These are phyloP conservation scores for Mycena sanguinolenta DNA, from an alignment of 768 basidiomycete genomes.

Conservation along the genomic window DNA sequence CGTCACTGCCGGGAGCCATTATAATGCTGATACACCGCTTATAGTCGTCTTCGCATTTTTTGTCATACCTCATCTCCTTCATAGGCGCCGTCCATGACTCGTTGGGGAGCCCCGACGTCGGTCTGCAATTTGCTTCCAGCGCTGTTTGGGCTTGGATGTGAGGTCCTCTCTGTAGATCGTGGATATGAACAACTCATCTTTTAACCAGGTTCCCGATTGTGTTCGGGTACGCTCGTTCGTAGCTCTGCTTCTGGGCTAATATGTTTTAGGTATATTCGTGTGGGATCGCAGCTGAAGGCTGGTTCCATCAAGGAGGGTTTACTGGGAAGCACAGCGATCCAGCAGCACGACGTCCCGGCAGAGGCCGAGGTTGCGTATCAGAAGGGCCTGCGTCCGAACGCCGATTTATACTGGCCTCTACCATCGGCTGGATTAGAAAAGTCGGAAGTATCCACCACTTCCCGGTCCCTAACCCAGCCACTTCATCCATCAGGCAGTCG, in stretches of 20 bases:
- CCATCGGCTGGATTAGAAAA: background rate
- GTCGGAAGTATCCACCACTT: too few relatives aligned
- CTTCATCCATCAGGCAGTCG: too few relatives aligned
- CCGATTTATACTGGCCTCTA: constrained; percentile 11
- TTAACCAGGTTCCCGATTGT: constrained; percentile 31
- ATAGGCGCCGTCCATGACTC: constrained; percentile 26
- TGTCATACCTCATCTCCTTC: constrained; percentile 32
- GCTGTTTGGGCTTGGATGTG: constrained; percentile 37
- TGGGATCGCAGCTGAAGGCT: constrained; percentile 31
- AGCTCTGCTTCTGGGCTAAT: background rate
- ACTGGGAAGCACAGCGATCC: constrained; percentile 9
- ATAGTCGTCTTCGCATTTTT: constrained; percentile 31
- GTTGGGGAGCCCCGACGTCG: constrained; percentile 25
- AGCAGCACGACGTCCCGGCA: background rate
- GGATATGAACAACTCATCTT: background rate
- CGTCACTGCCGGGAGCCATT: background rate
- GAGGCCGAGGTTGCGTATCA: background rate
- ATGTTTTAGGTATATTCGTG: constrained; percentile 16
- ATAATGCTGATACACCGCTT: background rate
- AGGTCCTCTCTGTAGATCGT: background rate
- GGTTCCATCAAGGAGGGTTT: constrained; percentile 33
- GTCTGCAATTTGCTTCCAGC: constrained; percentile 36
- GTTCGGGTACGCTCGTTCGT: constrained; percentile 11
- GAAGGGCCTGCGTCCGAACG: constrained; percentile 15
- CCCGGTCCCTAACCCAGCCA: too few relatives aligned